Conservation (phyloP, 805 yeast species). For the Clavispora fructus region DNA sequence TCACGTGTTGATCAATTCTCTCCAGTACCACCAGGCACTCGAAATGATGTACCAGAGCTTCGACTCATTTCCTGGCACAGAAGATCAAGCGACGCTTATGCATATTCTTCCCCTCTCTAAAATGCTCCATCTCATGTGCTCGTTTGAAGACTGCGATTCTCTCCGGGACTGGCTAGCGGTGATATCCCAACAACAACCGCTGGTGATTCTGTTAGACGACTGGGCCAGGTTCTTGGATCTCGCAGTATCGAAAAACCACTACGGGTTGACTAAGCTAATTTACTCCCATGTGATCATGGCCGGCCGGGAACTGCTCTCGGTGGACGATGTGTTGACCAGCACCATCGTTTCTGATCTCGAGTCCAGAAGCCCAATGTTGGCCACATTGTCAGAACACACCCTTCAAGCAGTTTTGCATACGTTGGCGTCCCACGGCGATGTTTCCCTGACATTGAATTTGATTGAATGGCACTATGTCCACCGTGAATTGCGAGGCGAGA, state of each 20-base stretch:
- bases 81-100: constrained; percentile 7
- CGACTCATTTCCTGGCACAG: constrained; percentile 8
- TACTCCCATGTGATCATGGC: constrained; percentile 28
- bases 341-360: neutral
- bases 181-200: neutral
- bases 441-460: constrained; percentile 25
- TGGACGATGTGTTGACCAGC: constrained; percentile 22
- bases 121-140: constrained; percentile 13
- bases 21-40: constrained; percentile 20
- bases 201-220: constrained; percentile 1
- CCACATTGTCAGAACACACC: constrained; percentile 19
- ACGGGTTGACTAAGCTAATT: constrained; percentile 21
- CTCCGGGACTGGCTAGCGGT: constrained; percentile 12
- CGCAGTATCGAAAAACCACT: constrained; percentile 22
- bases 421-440: constrained; percentile 34
- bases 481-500: constrained; percentile 26
- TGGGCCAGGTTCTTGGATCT: constrained; percentile 23
- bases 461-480: constrained; percentile 35
- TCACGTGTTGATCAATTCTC: constrained; percentile 18
- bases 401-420: constrained; percentile 25
- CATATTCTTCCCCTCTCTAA: constrained; percentile 16
- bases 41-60: constrained; percentile 8
- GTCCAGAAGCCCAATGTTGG: constrained; percentile 8
- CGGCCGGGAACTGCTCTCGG: constrained; percentile 16
- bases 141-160: constrained; percentile 19